Percentiles rank a stretch among this genome's conserved stretches.
These are phyloP conservation scores for Epichloe uncinata DNA, from an alignment of 2,329 filamentous ascomycete species.

Conservation along the genomic window DNA sequence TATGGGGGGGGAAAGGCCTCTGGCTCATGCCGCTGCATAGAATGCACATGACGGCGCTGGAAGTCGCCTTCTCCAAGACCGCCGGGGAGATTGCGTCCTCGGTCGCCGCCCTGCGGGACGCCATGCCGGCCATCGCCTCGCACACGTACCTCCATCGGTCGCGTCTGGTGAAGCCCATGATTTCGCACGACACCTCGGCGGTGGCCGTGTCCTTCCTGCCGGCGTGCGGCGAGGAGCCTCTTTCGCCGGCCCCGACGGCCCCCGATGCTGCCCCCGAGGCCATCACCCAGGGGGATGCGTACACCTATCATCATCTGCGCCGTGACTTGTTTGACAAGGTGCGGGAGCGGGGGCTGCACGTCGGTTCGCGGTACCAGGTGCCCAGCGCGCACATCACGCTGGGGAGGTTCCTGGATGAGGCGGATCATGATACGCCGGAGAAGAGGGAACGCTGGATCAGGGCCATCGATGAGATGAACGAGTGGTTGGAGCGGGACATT, in stretches of 20 bases:
- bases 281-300: slow-evolving; percentile 44
- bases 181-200: slow-evolving; percentile 77
- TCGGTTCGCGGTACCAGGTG: slow-evolving; percentile 73
- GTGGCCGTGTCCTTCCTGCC: slow-evolving; percentile 81
- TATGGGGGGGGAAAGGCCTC: slow-evolving; percentile 36
- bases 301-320: slow-evolving; percentile 84
- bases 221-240: slow-evolving; percentile 43
- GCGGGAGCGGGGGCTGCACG: slow-evolving; percentile 48
- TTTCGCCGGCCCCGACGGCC: slow-evolving; percentile 25
- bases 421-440: slow-evolving; percentile 46
- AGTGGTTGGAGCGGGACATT: slow-evolving; percentile 55
- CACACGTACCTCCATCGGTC: slow-evolving; percentile 55
- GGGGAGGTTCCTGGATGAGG: slow-evolving; percentile 59
- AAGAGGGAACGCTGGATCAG: slow-evolving; percentile 53
- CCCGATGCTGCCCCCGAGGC: slow-evolving; percentile 20
- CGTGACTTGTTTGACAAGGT: slow-evolving; percentile 58
- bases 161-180: slow-evolving; percentile 65
- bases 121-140: slow-evolving; percentile 47
- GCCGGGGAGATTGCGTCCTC: slow-evolving; percentile 51
- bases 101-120: slow-evolving; percentile 41
- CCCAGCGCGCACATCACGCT: slow-evolving; percentile 85
- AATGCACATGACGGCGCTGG: slow-evolving; percentile 76
- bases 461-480: slow-evolving; percentile 64
- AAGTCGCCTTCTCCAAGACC: slow-evolving; percentile 70
- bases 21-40: slow-evolving; percentile 75